Base-by-base conservation (phyloP, 371 early-diverging fungal genomes). In the Zychaea mexicana region DNA sequence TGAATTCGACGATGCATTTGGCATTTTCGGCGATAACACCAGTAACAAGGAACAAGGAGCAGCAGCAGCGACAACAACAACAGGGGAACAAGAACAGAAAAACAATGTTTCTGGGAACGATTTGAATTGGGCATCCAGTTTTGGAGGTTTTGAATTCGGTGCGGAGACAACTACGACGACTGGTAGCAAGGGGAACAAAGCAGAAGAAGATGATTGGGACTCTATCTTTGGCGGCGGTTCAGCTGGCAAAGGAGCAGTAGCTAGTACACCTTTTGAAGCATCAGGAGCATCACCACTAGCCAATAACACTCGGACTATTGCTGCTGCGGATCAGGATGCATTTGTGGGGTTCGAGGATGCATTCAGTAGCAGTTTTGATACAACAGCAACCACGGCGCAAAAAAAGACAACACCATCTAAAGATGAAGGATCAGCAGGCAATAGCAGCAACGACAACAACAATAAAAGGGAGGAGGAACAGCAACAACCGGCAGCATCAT, bases 151-250 rank as follows among this genome's bases (percentile, higher is more conserved):
- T 49, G 64, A 71, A 19, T 72, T 74, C 42, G n/a, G 15, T 32
- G 49, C 22, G 21, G 55, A 61, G 38, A n/a, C n/a, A n/a, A n/a
- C n/a, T n/a, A n/a, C n/a, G n/a, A n/a, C n/a, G n/a, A n/a, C 13
- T 7, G 27, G 45, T 21, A 24, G 13, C 36, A 52, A 52, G 55
- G 42, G 15, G 3, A 57, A 45, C 30, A 60, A 5, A 10, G 54
- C 61, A 4, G 64, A 13, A 10, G 60, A 64, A 15, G 71, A 75
- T 54, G 82, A 82, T 57, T 76, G 77, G 76, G 79, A 82, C 57
- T 73, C 79, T 24, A 77, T 82, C 54, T 79, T 82, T 65, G 78
- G 82, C 4, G 59, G 74, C 31, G 22, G 38, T 39, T 49, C 49
- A 24, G 36, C 27, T 31, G 42, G 24, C 53, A 33, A 36, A 38